Conservation (phyloP, 1,139 yeast genomes). For the Hansenula sp. region DNA sequence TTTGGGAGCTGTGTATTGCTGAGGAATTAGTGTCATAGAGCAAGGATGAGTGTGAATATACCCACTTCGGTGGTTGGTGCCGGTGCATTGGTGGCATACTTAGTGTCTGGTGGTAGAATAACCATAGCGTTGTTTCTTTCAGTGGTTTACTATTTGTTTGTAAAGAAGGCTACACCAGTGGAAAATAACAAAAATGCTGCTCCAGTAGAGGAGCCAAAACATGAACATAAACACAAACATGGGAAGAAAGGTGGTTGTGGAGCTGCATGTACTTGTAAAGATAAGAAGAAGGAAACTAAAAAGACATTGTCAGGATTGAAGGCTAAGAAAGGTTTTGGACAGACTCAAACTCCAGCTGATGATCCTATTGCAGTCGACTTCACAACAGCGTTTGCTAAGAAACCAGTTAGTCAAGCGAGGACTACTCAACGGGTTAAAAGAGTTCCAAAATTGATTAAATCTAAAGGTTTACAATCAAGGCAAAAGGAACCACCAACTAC, state of each 20-base stretch:
- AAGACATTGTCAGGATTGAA: slow-evolving; percentile 20
- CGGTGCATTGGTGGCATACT: not conserved
- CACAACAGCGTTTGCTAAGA: slow-evolving; percentile 28
- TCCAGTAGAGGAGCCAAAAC: slow-evolving; percentile 4
- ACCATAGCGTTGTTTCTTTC: slow-evolving; percentile 26
- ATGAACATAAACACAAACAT: slow-evolving; percentile 14
- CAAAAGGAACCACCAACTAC: slow-evolving; percentile 12
- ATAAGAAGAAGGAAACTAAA: slow-evolving; percentile 16
- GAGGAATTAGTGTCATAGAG: not conserved
- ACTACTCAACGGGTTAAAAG: slow-evolving; percentile 10
- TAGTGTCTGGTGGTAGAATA: slow-evolving; percentile 29
- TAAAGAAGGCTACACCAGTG: slow-evolving; percentile 9
- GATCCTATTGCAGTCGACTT: slow-evolving; percentile 35
- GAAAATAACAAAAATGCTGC: too few species aligned
- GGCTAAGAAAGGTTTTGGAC: slow-evolving; percentile 18
- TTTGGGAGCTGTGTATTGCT: not conserved
- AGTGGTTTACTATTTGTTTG: slow-evolving; percentile 24
- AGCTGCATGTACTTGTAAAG: slow-evolving; percentile 23
- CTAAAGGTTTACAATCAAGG: slow-evolving; percentile 17
- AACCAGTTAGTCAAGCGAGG: slow-evolving; percentile 14
- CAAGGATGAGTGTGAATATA: not conserved
- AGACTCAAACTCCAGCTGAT: not conserved
- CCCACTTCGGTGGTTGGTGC: not conserved
- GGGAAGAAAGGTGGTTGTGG: slow-evolving; percentile 28
- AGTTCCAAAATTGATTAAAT: slow-evolving; percentile 22